Conservation (phyloP, 768 basidiomycete species). For the Podaxis sp. region DNA sequence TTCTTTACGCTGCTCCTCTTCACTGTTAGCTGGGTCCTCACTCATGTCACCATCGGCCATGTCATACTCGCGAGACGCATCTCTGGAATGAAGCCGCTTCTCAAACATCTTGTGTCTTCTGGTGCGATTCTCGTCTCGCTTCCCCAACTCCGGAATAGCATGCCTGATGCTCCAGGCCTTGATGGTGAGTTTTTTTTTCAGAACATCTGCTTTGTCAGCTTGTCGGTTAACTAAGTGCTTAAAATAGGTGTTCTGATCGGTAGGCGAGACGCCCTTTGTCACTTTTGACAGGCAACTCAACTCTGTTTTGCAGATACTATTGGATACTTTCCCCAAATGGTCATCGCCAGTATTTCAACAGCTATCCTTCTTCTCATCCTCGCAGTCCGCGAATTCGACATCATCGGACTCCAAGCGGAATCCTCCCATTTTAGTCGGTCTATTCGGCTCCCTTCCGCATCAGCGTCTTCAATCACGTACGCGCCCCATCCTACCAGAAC, state of each 20-base stretch:
- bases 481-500: background rate
- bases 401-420: constrained; percentile 16
- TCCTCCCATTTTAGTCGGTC: constrained; percentile 10
- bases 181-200: constrained; percentile 33
- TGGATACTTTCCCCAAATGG: constrained; percentile 62
- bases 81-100: constrained; percentile 27
- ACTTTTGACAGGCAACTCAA: background rate
- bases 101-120: constrained; percentile 39
- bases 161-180: constrained; percentile 58
- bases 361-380: constrained; percentile 42
- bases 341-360: constrained; percentile 40
- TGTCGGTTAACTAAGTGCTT: background rate
- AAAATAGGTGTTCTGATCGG: constrained; percentile 47
- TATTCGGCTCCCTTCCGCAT: constrained; percentile 17
- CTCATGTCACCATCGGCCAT: constrained; percentile 50
- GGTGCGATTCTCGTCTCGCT: constrained; percentile 45
- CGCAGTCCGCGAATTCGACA: constrained; percentile 41
- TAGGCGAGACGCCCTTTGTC: constrained; percentile 22
- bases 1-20: constrained; percentile 47
- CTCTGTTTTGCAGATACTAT: constrained; percentile 40
- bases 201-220: constrained; percentile 2
- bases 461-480: constrained; percentile 14
- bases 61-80: constrained; percentile 42
- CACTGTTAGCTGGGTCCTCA: constrained; percentile 49
- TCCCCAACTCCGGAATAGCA: constrained; percentile 50